Evolutionary conservation across 2,329 filamentous ascomycete genomes (phyloP).

Genomic region (Dactylonectria macrodidyma): DNA sequence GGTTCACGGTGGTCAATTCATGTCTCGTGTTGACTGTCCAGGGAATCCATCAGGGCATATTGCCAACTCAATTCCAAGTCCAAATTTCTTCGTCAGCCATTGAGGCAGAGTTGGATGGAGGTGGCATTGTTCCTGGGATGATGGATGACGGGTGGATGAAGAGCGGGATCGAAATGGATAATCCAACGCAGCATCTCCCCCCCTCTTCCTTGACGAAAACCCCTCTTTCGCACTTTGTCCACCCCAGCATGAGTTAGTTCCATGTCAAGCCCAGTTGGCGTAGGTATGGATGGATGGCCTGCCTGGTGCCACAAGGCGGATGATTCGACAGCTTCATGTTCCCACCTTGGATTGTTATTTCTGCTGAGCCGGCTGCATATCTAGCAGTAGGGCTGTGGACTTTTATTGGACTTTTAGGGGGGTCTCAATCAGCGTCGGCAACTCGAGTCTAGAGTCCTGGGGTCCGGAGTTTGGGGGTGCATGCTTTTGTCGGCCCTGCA

Average conservation of each 20-base stretch:
- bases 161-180: conserved; percentile 4
- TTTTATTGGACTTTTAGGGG: conserved; percentile 2
- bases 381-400: conserved; percentile 8
- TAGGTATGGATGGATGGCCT: not conserved
- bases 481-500: conserved; percentile 13
- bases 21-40: not conserved
- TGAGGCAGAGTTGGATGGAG: conserved; percentile 7
- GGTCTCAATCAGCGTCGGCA: conserved; percentile 4
- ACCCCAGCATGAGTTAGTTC: not conserved
- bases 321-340: conserved; percentile 2
- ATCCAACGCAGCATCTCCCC: not conserved
- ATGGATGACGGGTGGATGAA: conserved; percentile 4
- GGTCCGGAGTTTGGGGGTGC: conserved; percentile 2
- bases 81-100: conserved; percentile 14
- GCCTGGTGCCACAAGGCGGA: conserved; percentile 5
- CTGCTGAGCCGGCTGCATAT: conserved; percentile 19
- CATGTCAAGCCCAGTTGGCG: not conserved
- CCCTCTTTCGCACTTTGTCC: conserved; percentile 8
- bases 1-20: not conserved
- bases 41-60: conserved; percentile 1
- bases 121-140: conserved; percentile 13
- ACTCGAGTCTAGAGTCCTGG: conserved; percentile 13
- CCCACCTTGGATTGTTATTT: conserved; percentile 1
- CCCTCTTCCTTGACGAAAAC: not conserved
- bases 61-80: conserved; percentile 10